Base-by-base conservation (phyloP, 2,329 filamentous ascomycete genomes). In the Xylaria sp. region DNA sequence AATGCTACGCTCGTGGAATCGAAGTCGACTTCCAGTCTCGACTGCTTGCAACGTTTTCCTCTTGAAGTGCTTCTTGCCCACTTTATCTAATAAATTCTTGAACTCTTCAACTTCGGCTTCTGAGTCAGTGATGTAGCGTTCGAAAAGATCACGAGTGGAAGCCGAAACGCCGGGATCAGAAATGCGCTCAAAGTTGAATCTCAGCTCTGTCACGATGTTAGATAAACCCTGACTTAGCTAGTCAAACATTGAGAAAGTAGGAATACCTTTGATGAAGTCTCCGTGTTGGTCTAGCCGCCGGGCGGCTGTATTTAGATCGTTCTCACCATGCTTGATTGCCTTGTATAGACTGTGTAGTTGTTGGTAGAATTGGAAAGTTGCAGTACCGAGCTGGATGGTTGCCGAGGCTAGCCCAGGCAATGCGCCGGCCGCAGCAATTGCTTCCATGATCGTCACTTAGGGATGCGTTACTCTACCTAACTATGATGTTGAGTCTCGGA, bases 321-420 rank as follows among this genome's bases (percentile, higher is more conserved):
- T 38, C 27, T 54, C 37, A 9, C 62, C 53, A 37, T 57, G 11
- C 10, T 58, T 61, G 17, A 64, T 62, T 33, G 58, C 58, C 27
- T 58, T 64, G 10, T 62, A 47, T 21, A 58, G 37, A 40, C 41
- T 41, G 41, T 48, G 49, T 8, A 62, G 46, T 54, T 62, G 58
- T 25, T 58, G 48, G 37, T 61, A 64, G 37, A 60, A 64, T 27
- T 64, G 57, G 25, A 60, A 54, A 2, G 61, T 55, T 47, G 58
- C 48, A 46, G 54, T 58, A 17, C 53, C 38, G n/a, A 64, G 54
- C 46, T 64, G 58, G 23, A 64, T 46, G 6, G 49, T 44, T 2
- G 58, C 62, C 11, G 62, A 61, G 10, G 54, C 58, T 25, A 64
- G 49, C 15, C 62, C 58, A 33, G 54, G 29, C 27, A 57, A 19